phyloP scores from a whole-genome alignment of 2,329 filamentous ascomycete genomes.

The Emergomyces orientalis region DNA sequence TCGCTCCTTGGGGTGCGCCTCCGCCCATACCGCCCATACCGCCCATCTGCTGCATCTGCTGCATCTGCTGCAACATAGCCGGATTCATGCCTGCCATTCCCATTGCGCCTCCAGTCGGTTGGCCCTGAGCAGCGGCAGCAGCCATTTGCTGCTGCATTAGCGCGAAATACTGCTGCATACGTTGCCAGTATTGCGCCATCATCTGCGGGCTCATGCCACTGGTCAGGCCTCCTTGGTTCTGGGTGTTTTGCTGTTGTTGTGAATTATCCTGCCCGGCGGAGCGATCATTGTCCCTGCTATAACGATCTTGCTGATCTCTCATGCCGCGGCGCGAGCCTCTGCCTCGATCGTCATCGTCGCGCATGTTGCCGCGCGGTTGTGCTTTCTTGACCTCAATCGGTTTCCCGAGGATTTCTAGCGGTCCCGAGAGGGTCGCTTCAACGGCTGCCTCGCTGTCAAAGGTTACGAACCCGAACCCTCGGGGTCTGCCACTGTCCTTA shows the following conservation, averaged over 20 bases:
- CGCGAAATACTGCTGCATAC: slow-evolving; percentile 94
- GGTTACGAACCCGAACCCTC: slow-evolving; percentile 95
- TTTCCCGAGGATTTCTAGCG: slow-evolving; percentile 89
- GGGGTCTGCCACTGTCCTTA: slow-evolving; percentile 93
- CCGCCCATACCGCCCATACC: slow-evolving; percentile 59
- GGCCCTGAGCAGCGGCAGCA: slow-evolving; percentile 35
- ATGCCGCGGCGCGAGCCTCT: slow-evolving; percentile 41
- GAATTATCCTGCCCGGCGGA: slow-evolving; percentile 28
- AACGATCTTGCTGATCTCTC: slow-evolving; percentile 32
- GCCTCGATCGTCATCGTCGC: slow-evolving; percentile 72
- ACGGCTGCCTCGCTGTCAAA: slow-evolving; percentile 95
- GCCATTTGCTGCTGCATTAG: slow-evolving; percentile 93
- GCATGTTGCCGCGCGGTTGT: slow-evolving; percentile 86
- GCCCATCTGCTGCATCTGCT: slow-evolving; percentile 60
- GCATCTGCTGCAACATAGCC: slow-evolving; percentile 65
- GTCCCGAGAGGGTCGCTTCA: slow-evolving; percentile 74
- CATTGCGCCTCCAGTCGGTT: slow-evolving; percentile 35
- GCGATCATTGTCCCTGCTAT: slow-evolving; percentile 33
- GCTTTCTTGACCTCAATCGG: slow-evolving; percentile 97
- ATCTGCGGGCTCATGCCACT: slow-evolving; percentile 83
- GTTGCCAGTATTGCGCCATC: slow-evolving; percentile 97
- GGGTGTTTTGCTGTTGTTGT: slow-evolving; percentile 41
- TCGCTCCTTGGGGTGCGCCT: slow-evolving; percentile 26
- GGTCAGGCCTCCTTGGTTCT: slow-evolving; percentile 32
- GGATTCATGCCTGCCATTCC: slow-evolving; percentile 63